Conservation (phyloP, 148 eudicot species). For the Silene latifolia region DNA sequence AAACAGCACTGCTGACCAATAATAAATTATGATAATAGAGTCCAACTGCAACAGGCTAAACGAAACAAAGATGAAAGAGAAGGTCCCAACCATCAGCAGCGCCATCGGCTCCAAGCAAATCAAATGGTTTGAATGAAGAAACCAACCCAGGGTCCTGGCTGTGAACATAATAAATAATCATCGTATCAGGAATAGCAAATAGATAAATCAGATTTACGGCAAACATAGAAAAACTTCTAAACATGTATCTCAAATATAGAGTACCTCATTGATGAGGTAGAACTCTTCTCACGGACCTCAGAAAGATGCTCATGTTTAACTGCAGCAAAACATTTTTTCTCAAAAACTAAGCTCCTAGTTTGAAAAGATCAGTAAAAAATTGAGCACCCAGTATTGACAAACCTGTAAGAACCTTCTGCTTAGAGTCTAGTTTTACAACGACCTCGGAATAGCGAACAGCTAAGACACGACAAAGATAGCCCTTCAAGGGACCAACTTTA, state of each 20-base stretch:
- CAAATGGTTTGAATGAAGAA: slow-evolving; percentile 64
- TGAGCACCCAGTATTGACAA: slow-evolving; percentile 21
- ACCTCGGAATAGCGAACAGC: slow-evolving; percentile 81
- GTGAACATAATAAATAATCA: slow-evolving; percentile 21
- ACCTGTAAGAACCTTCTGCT: slow-evolving; percentile 95
- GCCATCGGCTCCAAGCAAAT: slow-evolving; percentile 69
- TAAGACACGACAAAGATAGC: slow-evolving; percentile 82
- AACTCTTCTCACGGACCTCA: slow-evolving; percentile 76
- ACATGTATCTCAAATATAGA: slow-evolving; percentile 9
- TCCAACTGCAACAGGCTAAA: neutral
- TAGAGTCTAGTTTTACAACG: slow-evolving; percentile 91
- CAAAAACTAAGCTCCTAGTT: slow-evolving; percentile 7
- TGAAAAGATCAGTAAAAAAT: slow-evolving; percentile 8
- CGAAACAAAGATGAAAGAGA: slow-evolving; percentile 7
- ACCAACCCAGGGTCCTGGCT: slow-evolving; percentile 53
- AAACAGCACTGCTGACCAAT: neutral
- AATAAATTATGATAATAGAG: too few relatives aligned
- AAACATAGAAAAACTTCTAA: neutral
- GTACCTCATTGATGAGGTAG: slow-evolving; percentile 48
- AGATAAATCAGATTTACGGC: neutral
- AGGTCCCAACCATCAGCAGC: slow-evolving; percentile 47
- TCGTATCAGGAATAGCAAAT: slow-evolving; percentile 11
- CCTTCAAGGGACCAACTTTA: slow-evolving; percentile 91
- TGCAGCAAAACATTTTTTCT: slow-evolving; percentile 28
- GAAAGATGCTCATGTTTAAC: slow-evolving; percentile 88